A percentile compares a stretch with the other conserved stretches of the same genome.
These are phyloP conservation scores for Gastrolobium bilobum DNA, from an alignment of 306 rosid genomes.

Conservation along the genomic window DNA sequence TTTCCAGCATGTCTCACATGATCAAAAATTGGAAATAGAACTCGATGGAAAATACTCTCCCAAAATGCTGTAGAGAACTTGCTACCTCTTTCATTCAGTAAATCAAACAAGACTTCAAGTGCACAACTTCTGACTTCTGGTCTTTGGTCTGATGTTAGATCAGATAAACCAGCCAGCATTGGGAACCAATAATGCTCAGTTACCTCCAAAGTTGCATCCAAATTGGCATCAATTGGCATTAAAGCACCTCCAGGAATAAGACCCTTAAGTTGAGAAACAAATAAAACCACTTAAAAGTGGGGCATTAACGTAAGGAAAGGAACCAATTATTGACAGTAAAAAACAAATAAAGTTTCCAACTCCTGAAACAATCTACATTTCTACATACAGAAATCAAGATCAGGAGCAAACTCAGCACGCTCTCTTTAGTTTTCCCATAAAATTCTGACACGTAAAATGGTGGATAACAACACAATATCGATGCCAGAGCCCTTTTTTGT, in stretches of 20 bases:
- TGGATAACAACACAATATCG: conserved; percentile 28
- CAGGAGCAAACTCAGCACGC: conserved; percentile 11
- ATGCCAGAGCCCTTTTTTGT: conserved; percentile 4
- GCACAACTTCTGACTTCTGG: conserved; percentile 99
- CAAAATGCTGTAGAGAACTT: conserved; percentile 93
- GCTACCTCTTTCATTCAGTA: conserved; percentile 96
- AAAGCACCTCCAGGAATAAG: conserved; percentile 96
- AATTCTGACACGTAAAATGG: conserved; percentile 6
- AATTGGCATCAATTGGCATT: conserved; percentile 78
- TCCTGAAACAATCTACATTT: conserved; percentile 32
- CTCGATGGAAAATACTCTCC: conserved; percentile 98
- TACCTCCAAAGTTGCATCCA: conserved; percentile 73
- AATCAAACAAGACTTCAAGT: conserved; percentile 97
- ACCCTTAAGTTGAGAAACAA: conserved; percentile 68
- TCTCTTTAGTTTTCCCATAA: conserved; percentile 36
- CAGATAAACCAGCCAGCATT: conserved; percentile 99
- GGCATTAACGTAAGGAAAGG: background rate
- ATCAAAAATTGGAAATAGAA: conserved; percentile 98
- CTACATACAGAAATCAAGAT: background rate
- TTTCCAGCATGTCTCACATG: conserved; percentile 97
- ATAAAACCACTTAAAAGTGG: conserved; percentile 24
- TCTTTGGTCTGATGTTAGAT: conserved; percentile 94
- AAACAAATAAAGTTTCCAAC: conserved; percentile 15
- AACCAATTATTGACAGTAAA: conserved; percentile 6
- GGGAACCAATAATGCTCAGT: conserved; percentile 99